Evolutionary conservation across 805 yeast genomes (phyloP).

Genomic region (Candida xyloterini): DNA sequence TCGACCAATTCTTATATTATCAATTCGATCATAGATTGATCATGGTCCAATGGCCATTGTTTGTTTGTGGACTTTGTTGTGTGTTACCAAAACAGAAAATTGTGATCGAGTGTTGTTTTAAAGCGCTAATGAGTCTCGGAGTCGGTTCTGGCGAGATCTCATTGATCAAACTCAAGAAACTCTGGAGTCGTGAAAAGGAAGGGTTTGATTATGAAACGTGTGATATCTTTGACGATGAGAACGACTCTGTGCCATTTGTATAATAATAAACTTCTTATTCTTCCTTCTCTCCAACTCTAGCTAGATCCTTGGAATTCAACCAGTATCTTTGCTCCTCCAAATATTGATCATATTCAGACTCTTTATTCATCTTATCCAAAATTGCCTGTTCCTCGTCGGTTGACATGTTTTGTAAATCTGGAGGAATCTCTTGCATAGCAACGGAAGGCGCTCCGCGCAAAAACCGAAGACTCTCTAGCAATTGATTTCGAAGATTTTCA

Average conservation of each 20-base stretch:
- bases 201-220: slow-evolving; percentile 24
- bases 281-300: slow-evolving; percentile 34
- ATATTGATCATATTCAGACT: slow-evolving; percentile 33
- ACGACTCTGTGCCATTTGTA: slow-evolving; percentile 37
- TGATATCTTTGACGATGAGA: slow-evolving; percentile 30
- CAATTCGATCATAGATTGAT: slow-evolving; percentile 35
- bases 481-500: slow-evolving; percentile 71
- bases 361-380: slow-evolving; percentile 33
- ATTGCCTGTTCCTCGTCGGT: slow-evolving; percentile 43
- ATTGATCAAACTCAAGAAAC: slow-evolving; percentile 27
- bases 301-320: slow-evolving; percentile 38
- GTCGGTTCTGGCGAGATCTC: slow-evolving; percentile 37
- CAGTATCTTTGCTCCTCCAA: slow-evolving; percentile 37
- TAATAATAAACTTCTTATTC: slow-evolving; percentile 18
- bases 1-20: slow-evolving; percentile 30
- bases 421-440: slow-evolving; percentile 87
- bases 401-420: slow-evolving; percentile 45
- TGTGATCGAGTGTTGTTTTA: slow-evolving; percentile 35
- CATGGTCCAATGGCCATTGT: slow-evolving; percentile 39
- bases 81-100: slow-evolving; percentile 29
- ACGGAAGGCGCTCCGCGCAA: slow-evolving; percentile 94
- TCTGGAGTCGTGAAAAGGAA: slow-evolving; percentile 33
- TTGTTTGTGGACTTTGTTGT: slow-evolving; percentile 35
- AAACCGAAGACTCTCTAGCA: slow-evolving; percentile 76
- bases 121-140: slow-evolving; percentile 33